Base-by-base conservation (phyloP, 2,329 filamentous ascomycete species). In the Aspergillus melleus region DNA sequence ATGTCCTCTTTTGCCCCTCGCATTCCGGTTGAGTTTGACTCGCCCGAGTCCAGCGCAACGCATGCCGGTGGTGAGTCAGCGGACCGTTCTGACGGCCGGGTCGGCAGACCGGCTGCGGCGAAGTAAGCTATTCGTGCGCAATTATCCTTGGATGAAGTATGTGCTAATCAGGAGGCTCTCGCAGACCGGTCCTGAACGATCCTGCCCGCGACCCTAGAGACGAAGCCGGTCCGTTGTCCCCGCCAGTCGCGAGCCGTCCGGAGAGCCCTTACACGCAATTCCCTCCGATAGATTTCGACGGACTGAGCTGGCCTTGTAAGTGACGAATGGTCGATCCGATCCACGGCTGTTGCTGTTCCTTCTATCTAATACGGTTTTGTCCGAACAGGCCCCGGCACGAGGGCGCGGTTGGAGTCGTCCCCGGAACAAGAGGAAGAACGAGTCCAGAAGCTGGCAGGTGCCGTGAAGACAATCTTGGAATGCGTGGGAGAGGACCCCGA, bases 401-500 rank as follows among this genome's bases (percentile, higher is more conserved):
- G 80, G 57, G 76, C 76, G 63, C 77, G 85, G 51, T 78, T 85
- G 59, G 84, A 86, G 62, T 82, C 84, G 2, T 84, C 81, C 2
- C 82, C 84, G 0, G 82, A 85, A 66, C 79, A 88, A 68, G 84
- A 83, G 49, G 79, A 83, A 60, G 80, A 82, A 62, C 79, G 85
- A 11, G 75, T 87, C 19, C 73, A 83, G 66, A 88, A 87, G 73
- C 78, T 89, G n/a, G 80, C 85, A 1, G 85, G 84, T 49, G 86
- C 86, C 49, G 84, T 88, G 14, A 77, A 80, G 55, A 89, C 86
- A 0, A 86, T 89, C 47, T 73, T 89, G 16, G 86, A 88, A 71
- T 88, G 86, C 64, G 81, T 89, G 20, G 86, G 86, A 52, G 86
- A 89, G 69, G 86, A 89, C 64, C 85, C 86, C 0, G 83, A 87